A percentile compares a stretch with the other conserved stretches of the same genome.
Conservation (phyloP, 2,329 filamentous ascomycete species). For the Fusarium proliferatum region DNA sequence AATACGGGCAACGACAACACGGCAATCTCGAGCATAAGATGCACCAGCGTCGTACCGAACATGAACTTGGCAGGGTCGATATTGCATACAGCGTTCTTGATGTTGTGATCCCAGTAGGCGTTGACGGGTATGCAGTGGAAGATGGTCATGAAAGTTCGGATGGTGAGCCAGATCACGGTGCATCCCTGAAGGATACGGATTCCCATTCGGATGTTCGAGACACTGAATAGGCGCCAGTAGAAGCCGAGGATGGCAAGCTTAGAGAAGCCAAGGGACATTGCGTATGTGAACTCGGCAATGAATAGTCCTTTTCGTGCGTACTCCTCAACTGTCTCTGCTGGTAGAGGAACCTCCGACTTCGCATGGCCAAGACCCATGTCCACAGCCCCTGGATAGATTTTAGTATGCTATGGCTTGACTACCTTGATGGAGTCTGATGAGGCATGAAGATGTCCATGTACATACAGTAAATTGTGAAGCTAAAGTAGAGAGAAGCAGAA, state of each 20-base stretch:
- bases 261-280: slow-evolving; percentile 30
- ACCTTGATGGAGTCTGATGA: too few relatives aligned
- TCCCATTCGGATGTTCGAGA: slow-evolving; percentile 24
- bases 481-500: slow-evolving; percentile 21
- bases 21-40: slow-evolving; percentile 28
- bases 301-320: slow-evolving; percentile 30
- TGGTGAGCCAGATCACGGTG: slow-evolving; percentile 32
- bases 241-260: slow-evolving; percentile 31
- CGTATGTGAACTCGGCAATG: slow-evolving; percentile 26
- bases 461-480: slow-evolving; percentile 30
- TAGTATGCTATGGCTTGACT: background rate
- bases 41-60: slow-evolving; percentile 33
- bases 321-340: slow-evolving; percentile 16
- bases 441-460: background rate
- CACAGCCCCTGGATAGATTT: slow-evolving; percentile 12
- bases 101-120: slow-evolving; percentile 30
- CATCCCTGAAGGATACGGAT: slow-evolving; percentile 27
- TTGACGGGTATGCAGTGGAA: slow-evolving; percentile 28
- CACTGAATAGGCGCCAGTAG: slow-evolving; percentile 31
- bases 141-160: slow-evolving; percentile 35
- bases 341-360: slow-evolving; percentile 14
- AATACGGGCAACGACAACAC: slow-evolving; percentile 29
- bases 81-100: slow-evolving; percentile 27
- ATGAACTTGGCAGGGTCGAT: slow-evolving; percentile 31
- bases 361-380: slow-evolving; percentile 23